Evolutionary conservation across 208 protist species (phyloP).

Genomic region (Trypanosoma theileri): DNA sequence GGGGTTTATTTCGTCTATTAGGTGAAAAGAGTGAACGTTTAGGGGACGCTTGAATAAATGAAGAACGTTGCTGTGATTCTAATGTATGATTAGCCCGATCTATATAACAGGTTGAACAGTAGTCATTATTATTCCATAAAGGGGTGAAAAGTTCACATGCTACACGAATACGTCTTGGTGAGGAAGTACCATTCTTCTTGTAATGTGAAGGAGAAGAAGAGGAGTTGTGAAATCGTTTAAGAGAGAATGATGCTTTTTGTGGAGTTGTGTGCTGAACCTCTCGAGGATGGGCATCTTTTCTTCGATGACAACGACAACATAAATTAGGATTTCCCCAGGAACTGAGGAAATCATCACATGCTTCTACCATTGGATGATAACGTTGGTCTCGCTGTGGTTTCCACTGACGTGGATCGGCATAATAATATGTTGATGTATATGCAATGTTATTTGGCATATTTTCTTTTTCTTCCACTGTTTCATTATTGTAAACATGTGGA

Average conservation of each 20-base stretch:
- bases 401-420: constrained; percentile 28
- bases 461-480: too few relatives aligned
- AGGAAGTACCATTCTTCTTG: neutral
- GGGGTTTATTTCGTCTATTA: neutral
- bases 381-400: constrained; percentile 1
- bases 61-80: neutral
- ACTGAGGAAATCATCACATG: constrained; percentile 11
- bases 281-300: neutral
- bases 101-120: constrained; percentile 23
- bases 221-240: neutral
- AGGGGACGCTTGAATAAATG: neutral
- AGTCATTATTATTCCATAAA: constrained; percentile 18
- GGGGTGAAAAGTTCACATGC: constrained; percentile 10
- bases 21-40: neutral
- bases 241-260: neutral
- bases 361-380: neutral
- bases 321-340: constrained; percentile 21
- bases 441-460: too few relatives aligned
- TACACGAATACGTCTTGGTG: neutral
- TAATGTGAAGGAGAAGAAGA: neutral
- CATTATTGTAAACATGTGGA: too few relatives aligned
- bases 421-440: constrained; percentile 12
- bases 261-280: neutral
- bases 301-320: constrained; percentile 8
- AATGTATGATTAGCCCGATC: neutral